Base-by-base conservation (phyloP, 352 stramenopile species). In the Pythium volutum region DNA sequence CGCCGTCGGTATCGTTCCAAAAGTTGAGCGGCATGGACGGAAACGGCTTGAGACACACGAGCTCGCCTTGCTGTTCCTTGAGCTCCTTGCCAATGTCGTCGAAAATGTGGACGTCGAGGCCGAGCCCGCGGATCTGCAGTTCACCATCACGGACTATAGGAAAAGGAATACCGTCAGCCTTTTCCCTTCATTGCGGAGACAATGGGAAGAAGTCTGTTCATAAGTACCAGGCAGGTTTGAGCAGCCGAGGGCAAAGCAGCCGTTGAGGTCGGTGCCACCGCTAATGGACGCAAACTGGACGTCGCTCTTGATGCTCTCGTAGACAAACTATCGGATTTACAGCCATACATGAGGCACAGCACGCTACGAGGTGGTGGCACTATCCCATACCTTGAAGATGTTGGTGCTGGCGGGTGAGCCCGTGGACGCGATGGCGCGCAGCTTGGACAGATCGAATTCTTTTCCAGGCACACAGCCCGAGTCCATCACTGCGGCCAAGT, bases 1-100 rank as follows among this genome's bases (percentile, higher is more conserved):
- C 71, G n/a, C 84, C 83, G 33, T 75, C 83, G 2, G 51, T 67
- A 48, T 95, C 87, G 53, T 85, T 85, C 80, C 81, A 91, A 55
- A 95, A 95, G 65, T 79, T 69, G 6, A 92, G 66, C 39, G 87
- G 87, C 83, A 93, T 92, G 10, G 83, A 93, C 36, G 87, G 84
- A 66, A 96, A 96, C 20, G 87, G 84, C 64, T 88, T 84, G 61
- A 74, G 71, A 55, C 80, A 90, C 18, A 89, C 76, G 20, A 91
- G 64, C 39, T 90, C 83, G 26, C 79, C 81, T 61, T 91, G 73
- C 31, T 74, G 60, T 59, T 79, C 42, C 50, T 66, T 25, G 5
- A 89, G 55, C 39, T 82, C 56, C 25, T 87, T 73, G 26, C 69
- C 76, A 34, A 87, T 65, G 62, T 92, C 79, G 53, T 82, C 69